Conservation (phyloP, 106 monocot genomes). For the Vanilla planifolia region DNA sequence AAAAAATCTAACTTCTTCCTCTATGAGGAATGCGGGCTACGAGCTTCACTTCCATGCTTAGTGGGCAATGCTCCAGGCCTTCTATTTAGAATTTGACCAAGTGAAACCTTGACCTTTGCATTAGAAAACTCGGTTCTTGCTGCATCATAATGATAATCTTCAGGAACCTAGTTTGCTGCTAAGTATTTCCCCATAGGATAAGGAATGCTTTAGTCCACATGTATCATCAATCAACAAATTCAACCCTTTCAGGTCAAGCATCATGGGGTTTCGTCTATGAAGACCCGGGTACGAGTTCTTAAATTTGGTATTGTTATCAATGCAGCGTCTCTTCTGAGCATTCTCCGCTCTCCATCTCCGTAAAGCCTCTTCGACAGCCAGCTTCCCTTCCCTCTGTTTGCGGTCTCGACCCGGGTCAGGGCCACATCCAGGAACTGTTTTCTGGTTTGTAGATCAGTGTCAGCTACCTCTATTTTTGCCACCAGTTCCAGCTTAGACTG, state of each 20-base stretch:
- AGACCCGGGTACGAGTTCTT: conserved; percentile 28
- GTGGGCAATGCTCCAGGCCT: too few relatives aligned
- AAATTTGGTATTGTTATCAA: conserved; percentile 42
- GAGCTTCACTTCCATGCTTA: too few relatives aligned
- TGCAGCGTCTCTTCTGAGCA: conserved; percentile 33
- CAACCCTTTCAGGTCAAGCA: conserved; percentile 28
- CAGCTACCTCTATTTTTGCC: conserved; percentile 47
- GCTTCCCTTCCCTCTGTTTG: conserved; percentile 58
- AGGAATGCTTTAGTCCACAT: conserved; percentile 23
- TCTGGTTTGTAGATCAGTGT: conserved; percentile 37
- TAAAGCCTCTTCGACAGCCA: conserved; percentile 57
- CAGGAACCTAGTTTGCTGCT: conserved; percentile 57
- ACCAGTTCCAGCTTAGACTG: conserved; percentile 34
- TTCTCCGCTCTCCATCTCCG: conserved; percentile 63
- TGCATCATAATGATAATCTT: conserved; percentile 23
- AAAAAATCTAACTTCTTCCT: too few relatives aligned
- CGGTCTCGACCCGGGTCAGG: conserved; percentile 45
- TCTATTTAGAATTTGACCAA: too few relatives aligned
- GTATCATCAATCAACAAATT: conserved; percentile 18
- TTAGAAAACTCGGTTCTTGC: too few relatives aligned
- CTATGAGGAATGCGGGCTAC: too few relatives aligned
- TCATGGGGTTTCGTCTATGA: conserved; percentile 32
- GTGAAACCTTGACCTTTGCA: too few relatives aligned
- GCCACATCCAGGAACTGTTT: conserved; percentile 52
- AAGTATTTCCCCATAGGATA: conserved; percentile 77